These are phyloP conservation scores for Monosporascus sp. DNA, from an alignment of 2,329 filamentous ascomycete species.

Conservation along the genomic window DNA sequence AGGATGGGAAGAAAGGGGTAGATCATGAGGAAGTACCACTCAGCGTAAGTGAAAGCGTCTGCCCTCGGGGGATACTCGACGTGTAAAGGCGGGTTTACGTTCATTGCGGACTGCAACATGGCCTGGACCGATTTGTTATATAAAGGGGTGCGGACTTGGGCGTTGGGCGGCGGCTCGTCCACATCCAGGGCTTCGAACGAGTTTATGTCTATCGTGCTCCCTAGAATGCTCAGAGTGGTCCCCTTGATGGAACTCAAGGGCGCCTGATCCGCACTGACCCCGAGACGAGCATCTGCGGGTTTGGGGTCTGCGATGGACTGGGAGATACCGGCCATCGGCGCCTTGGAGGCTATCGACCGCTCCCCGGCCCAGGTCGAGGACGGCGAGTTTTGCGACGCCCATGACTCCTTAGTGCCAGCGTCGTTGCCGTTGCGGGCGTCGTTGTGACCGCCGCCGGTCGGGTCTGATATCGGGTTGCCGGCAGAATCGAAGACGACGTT, in stretches of 20 bases:
- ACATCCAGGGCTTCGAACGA: constrained; percentile 63
- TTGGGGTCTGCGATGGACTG: constrained; percentile 32
- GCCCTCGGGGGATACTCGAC: constrained; percentile 58
- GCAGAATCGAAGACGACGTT: constrained; percentile 21
- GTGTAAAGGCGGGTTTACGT: constrained; percentile 51
- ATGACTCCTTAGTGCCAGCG: constrained; percentile 22
- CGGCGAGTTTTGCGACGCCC: constrained; percentile 28
- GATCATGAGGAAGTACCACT: constrained; percentile 71
- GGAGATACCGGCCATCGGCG: constrained; percentile 18
- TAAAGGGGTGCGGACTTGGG: constrained; percentile 36
- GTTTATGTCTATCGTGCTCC: constrained; percentile 73
- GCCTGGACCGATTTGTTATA: constrained; percentile 70
- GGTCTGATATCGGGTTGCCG: constrained; percentile 21
- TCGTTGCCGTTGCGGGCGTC: background rate
- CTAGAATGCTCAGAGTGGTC: constrained; percentile 71
- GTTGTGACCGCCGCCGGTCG: constrained; percentile 3
- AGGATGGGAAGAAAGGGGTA: constrained; percentile 69
- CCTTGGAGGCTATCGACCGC: constrained; percentile 11
- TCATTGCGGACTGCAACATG: constrained; percentile 61
- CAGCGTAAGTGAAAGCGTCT: constrained; percentile 62
- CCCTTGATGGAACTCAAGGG: constrained; percentile 70
- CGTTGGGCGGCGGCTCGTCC: constrained; percentile 51
- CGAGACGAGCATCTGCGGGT: constrained; percentile 59
- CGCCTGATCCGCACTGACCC: constrained; percentile 57
- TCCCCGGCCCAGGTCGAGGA: constrained; percentile 30